phyloP scores from a whole-genome alignment of 2,329 filamentous ascomycete genomes.

The Trichophyton mentagrophytes region DNA sequence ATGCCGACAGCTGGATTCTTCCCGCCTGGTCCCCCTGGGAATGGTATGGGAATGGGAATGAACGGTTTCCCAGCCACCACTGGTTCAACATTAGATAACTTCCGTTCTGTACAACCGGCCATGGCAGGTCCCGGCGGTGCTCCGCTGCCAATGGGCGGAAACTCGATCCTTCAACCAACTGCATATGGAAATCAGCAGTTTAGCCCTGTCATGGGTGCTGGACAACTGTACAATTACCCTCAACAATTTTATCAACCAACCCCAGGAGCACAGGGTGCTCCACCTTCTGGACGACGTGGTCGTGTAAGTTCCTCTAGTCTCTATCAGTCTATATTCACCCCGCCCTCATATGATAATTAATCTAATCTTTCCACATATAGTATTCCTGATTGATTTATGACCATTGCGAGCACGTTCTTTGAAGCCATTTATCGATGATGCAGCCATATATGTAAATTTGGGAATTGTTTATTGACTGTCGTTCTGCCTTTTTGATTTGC shows the following conservation, averaged over 20 bases:
- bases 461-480: neutral
- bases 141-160: conserved; percentile 26
- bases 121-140: conserved; percentile 25
- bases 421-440: conserved; percentile 1
- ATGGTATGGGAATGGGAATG: conserved; percentile 21
- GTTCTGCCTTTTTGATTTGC: neutral
- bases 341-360: neutral
- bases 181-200: conserved; percentile 34
- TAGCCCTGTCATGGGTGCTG: conserved; percentile 32
- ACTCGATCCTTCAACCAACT: conserved; percentile 38
- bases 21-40: conserved; percentile 27
- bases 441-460: conserved; percentile 5
- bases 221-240: conserved; percentile 42
- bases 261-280: conserved; percentile 33
- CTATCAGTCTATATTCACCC: neutral
- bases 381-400: conserved; percentile 3
- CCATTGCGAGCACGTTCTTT: conserved; percentile 1
- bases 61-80: conserved; percentile 28
- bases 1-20: conserved; percentile 35
- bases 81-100: conserved; percentile 26
- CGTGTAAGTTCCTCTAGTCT: conserved; percentile 33
- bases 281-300: conserved; percentile 40
- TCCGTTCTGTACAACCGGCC: conserved; percentile 30
- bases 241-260: conserved; percentile 37
- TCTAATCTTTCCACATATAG: neutral